Percentiles rank a stretch among this genome's conserved stretches.
Evolutionary conservation across 257 asterid species (phyloP).

Genomic region (Eustoma russellianum): DNA sequence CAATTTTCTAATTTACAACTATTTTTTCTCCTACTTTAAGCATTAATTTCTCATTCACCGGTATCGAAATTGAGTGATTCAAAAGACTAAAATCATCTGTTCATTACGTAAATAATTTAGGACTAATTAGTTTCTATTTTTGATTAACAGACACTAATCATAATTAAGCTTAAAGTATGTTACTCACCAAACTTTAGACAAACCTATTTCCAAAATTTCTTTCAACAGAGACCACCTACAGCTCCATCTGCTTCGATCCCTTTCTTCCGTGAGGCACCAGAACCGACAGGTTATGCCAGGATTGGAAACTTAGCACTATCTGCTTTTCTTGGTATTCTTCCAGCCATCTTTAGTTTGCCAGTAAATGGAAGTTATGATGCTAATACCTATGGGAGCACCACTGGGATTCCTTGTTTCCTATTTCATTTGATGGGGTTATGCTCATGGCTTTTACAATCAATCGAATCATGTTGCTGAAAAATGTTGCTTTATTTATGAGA

Average conservation of each 20-base stretch:
- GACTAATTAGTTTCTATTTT: too few relatives aligned
- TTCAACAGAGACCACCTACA: conserved; percentile 64
- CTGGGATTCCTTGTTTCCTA: conserved; percentile 65
- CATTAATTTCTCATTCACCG: too few relatives aligned
- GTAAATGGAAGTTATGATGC: conserved; percentile 66
- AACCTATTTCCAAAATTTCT: too few relatives aligned
- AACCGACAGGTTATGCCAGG: too few relatives aligned
- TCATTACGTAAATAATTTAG: too few relatives aligned
- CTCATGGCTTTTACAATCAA: conserved; percentile 47
- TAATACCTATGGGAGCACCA: conserved; percentile 71
- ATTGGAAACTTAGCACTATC: conserved; percentile 47
- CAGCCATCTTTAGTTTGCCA: conserved; percentile 58
- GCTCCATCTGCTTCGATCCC: conserved; percentile 45
- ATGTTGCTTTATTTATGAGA: conserved; percentile 43
- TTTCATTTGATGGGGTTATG: conserved; percentile 71
- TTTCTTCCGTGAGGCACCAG: conserved; percentile 18
- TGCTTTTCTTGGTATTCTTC: conserved; percentile 46
- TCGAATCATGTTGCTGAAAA: conserved; percentile 44
- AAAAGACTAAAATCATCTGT: too few relatives aligned
- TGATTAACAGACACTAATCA: too few relatives aligned
- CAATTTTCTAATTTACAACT: too few relatives aligned
- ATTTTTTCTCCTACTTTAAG: too few relatives aligned
- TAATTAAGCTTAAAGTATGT: too few relatives aligned
- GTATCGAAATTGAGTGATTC: too few relatives aligned
- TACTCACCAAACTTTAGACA: too few relatives aligned